Conservation (phyloP, 768 basidiomycete species). For the Pleurotus cornucopiae region DNA sequence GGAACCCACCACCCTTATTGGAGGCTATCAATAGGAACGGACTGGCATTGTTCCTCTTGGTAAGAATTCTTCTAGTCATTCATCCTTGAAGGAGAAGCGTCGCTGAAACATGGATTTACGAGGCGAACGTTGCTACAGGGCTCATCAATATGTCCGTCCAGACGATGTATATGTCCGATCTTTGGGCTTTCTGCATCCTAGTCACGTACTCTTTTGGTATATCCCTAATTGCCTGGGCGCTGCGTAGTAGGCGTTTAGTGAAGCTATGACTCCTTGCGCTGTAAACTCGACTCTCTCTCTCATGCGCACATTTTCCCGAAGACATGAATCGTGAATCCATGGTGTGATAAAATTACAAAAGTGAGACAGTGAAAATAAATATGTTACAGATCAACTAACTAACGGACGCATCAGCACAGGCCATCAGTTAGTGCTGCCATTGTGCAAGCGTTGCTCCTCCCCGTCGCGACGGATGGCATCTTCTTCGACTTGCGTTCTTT, state of each 20-base stretch:
- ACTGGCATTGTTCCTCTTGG: conserved; percentile 75
- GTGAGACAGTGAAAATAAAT: too few relatives aligned
- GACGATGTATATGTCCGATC: conserved; percentile 74
- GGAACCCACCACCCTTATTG: conserved; percentile 48
- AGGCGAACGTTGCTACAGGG: conserved; percentile 91
- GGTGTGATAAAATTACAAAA: too few relatives aligned
- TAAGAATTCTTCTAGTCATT: conserved; percentile 32
- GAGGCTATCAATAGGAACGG: conserved; percentile 84
- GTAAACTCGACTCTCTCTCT: too few relatives aligned
- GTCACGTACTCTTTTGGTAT: conserved; percentile 53
- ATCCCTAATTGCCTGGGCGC: conserved; percentile 44
- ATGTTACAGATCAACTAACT: too few relatives aligned
- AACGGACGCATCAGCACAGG: too few relatives aligned
- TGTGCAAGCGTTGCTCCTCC: too few relatives aligned
- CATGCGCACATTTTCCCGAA: too few relatives aligned
- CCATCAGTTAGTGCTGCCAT: too few relatives aligned
- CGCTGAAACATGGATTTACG: not conserved
- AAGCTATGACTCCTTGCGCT: not conserved
- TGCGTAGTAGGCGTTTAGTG: not conserved
- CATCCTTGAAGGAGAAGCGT: not conserved
- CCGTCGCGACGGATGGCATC: too few relatives aligned
- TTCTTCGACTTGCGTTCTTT: too few relatives aligned
- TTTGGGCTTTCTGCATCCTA: conserved; percentile 59
- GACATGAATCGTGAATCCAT: too few relatives aligned
- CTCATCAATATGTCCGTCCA: conserved; percentile 71